Evolutionary conservation across 208 protist genomes (phyloP).

Genomic region (Trypanosoma boissoni): DNA sequence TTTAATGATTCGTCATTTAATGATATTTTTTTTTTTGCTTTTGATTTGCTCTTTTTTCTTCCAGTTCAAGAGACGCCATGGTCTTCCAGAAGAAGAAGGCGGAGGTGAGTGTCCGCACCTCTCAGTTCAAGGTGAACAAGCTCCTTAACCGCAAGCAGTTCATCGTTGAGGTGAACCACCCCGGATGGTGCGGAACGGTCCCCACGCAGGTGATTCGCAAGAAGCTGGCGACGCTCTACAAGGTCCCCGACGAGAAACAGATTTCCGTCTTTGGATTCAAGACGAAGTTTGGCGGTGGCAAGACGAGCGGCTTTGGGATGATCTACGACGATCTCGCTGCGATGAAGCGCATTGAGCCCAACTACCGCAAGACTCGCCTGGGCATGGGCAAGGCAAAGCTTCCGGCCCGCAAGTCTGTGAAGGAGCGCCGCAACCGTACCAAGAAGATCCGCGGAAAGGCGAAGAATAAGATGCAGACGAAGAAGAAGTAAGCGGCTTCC

Average conservation of each 20-base stretch:
- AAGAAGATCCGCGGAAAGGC: constrained; percentile 98
- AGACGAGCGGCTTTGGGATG: constrained; percentile 98
- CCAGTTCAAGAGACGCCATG: constrained; percentile 61
- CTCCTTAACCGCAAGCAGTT: constrained; percentile 99
- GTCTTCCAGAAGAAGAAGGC: constrained; percentile 93
- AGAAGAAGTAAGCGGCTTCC: constrained; percentile 93
- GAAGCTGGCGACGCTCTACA: constrained; percentile 97
- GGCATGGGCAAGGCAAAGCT: constrained; percentile 89
- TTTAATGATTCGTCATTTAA: constrained; percentile 1
- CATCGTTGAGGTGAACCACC: constrained; percentile 92
- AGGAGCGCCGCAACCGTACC: constrained; percentile 99
- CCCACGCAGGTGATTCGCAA: constrained; percentile 93
- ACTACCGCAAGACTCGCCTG: constrained; percentile 96
- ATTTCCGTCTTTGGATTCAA: constrained; percentile 98
- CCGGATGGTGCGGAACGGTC: constrained; percentile 90
- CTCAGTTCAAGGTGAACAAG: constrained; percentile 99
- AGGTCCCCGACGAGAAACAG: constrained; percentile 94
- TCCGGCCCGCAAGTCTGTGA: constrained; percentile 96
- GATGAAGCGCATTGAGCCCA: constrained; percentile 97
- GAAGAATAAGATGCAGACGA: constrained; percentile 91
- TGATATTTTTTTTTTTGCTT: constrained; percentile 9
- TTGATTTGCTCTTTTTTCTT: constrained; percentile 14
- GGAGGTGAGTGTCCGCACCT: constrained; percentile 91
- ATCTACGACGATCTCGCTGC: constrained; percentile 98
- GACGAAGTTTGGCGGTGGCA: constrained; percentile 99